phyloP scores from a whole-genome alignment of 2,329 filamentous ascomycete genomes.

The Pseudogymnoascus destructans region DNA sequence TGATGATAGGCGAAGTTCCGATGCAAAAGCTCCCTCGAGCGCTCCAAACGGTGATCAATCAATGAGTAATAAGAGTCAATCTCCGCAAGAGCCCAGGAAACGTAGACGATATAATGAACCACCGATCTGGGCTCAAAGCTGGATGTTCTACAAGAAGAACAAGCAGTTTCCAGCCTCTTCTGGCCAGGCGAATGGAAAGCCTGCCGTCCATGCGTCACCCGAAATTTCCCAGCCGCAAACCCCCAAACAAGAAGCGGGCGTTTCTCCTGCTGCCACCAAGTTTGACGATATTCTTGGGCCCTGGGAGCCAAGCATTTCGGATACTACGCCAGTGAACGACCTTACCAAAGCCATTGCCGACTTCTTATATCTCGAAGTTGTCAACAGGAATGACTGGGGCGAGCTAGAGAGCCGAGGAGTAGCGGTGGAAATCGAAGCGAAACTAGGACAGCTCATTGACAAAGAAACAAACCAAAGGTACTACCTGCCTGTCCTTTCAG shows the following conservation, averaged over 20 bases:
- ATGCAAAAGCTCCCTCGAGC: constrained; percentile 18
- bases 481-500: constrained; percentile 51
- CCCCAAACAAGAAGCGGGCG: constrained; percentile 13
- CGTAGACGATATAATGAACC: constrained; percentile 34
- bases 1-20: constrained; percentile 28
- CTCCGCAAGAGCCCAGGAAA: constrained; percentile 3
- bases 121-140: constrained; percentile 33
- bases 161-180: constrained; percentile 20
- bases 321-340: constrained; percentile 58
- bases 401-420: constrained; percentile 52
- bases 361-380: constrained; percentile 62
- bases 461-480: constrained; percentile 58
- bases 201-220: constrained; percentile 13
- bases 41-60: constrained; percentile 15
- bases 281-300: constrained; percentile 31
- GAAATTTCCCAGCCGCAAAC: neutral
- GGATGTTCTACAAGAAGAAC: constrained; percentile 9
- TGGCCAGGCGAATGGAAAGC: constrained; percentile 8
- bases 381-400: constrained; percentile 51
- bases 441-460: constrained; percentile 71
- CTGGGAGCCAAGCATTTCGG: constrained; percentile 58
- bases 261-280: neutral
- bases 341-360: constrained; percentile 66
- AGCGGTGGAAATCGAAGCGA: constrained; percentile 86
- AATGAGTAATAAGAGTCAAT: neutral